These are phyloP conservation scores for Boletus rubroflammeus DNA, from an alignment of 768 basidiomycete genomes.

Conservation along the genomic window DNA sequence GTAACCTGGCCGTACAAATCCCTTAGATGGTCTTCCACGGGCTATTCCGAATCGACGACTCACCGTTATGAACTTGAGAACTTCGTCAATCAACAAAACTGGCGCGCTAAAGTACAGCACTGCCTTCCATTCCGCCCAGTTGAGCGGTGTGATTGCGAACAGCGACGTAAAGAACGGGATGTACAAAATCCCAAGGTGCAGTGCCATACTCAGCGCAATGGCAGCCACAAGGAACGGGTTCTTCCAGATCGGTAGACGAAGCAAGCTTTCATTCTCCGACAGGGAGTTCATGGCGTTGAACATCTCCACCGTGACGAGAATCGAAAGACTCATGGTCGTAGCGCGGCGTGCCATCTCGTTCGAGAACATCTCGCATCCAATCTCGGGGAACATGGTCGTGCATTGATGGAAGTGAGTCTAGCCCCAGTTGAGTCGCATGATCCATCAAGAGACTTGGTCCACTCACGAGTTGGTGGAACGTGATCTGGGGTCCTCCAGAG, in stretches of 20 bases:
- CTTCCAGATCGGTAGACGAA: slow-evolving; percentile 88
- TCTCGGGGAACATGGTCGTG: slow-evolving; percentile 72
- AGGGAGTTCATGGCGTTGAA: slow-evolving; percentile 98
- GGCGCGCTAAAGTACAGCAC: slow-evolving; percentile 86
- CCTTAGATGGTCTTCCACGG: neutral
- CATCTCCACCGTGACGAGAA: slow-evolving; percentile 95
- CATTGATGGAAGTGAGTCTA: slow-evolving; percentile 98
- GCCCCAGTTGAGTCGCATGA: slow-evolving; percentile 2
- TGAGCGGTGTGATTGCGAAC: slow-evolving; percentile 91
- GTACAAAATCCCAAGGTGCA: slow-evolving; percentile 95
- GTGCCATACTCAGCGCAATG: slow-evolving; percentile 84
- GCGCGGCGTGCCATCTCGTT: slow-evolving; percentile 82
- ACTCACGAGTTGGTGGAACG: slow-evolving; percentile 88
- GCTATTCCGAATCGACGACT: slow-evolving; percentile 23
- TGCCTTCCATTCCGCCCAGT: slow-evolving; percentile 94
- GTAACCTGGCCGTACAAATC: slow-evolving; percentile 38
- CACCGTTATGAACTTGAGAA: slow-evolving; percentile 81
- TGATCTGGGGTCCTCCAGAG: slow-evolving; percentile 84
- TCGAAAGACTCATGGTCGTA: slow-evolving; percentile 94
- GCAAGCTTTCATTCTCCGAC: slow-evolving; percentile 92
- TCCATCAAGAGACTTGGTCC: neutral
- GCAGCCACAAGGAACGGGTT: slow-evolving; percentile 91
- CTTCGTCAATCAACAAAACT: slow-evolving; percentile 85
- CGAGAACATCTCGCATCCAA: slow-evolving; percentile 95
- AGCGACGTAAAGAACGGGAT: slow-evolving; percentile 91